Evolutionary conservation across 805 yeast genomes (phyloP), one percentile per base, ranked within the genome.

Genomic region (Lachancea dasiensis): DNA sequence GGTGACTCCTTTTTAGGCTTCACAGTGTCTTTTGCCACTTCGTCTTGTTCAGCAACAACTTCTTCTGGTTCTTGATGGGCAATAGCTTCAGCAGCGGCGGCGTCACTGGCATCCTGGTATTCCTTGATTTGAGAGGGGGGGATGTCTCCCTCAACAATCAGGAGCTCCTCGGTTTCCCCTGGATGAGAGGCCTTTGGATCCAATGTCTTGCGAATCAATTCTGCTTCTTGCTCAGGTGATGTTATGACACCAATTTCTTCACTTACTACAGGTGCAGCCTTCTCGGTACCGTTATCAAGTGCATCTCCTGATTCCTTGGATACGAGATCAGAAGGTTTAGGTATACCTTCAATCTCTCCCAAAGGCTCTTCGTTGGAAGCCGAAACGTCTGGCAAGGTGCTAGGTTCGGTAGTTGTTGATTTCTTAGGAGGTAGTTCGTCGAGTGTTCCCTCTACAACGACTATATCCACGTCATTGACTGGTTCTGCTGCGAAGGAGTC

Each of bases 31-130:
- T 45, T 28, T 4, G 32, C 26, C 14, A 20, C 40, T n/a, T 31
- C 22, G 4, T 31, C 31, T 18, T 40, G 26, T 21, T 34, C 30
- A 20, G 39, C 51, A 19, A 25, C 28, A 11, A 67, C 47, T 45
- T 51, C 35, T 64, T 69, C 56, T 44, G 57, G 59, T 44, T 54
- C 64, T 38, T 63, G 65, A 16, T 57, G 67, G 36, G 51, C 55
- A 4, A 63, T 63, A 20, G 61, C 55, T 30, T 61, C 51, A 29
- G 54, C 58, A n/a, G 70, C 39, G 9, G 35, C 39, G 11, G 32
- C 34, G 8, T 36, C 40, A 24, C 39, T 38, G 10, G 43, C 36
- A 9, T 27, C 33, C 21, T 31, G 42, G 26, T 29, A 38, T 10
- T 37, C 40, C 18, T 38, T 39, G 15, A 35, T 15, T 19, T 39